Evolutionary conservation across 2,329 filamentous ascomycete species (phyloP).

Genomic region (Chrysoporthe deuterocubensis): DNA sequence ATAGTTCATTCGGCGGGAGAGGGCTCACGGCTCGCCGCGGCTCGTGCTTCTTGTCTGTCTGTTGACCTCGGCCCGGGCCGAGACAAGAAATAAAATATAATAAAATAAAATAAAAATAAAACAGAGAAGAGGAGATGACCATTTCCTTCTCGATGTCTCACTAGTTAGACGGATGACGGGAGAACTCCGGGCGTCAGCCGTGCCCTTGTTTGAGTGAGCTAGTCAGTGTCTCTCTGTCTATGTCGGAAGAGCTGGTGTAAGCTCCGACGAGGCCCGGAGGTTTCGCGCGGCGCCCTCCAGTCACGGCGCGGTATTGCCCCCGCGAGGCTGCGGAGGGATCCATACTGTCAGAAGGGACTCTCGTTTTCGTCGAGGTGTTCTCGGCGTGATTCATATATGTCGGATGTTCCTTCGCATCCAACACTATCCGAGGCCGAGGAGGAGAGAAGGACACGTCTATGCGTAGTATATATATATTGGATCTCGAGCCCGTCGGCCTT

Average conservation of each 20-base stretch:
- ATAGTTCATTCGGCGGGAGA: too few species aligned
- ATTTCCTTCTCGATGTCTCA: too few species aligned
- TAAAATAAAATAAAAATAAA: too few species aligned
- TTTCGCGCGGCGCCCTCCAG: conserved; percentile 14
- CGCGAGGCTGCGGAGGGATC: conserved; percentile 9
- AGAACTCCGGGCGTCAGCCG: too few species aligned
- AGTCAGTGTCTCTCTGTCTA: neutral
- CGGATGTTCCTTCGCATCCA: neutral
- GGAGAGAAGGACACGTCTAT: neutral
- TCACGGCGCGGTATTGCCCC: conserved; percentile 11
- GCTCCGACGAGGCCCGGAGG: conserved; percentile 23
- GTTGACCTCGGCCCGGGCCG: neutral
- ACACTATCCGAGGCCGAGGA: neutral
- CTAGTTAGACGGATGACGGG: too few species aligned
- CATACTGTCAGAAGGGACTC: neutral
- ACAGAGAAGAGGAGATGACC: neutral
- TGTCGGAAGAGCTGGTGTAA: conserved; percentile 2
- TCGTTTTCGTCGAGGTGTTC: neutral
- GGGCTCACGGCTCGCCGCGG: too few species aligned
- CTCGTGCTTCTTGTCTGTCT: neutral
- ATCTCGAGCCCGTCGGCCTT: neutral
- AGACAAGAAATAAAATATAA: too few species aligned
- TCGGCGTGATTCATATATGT: neutral
- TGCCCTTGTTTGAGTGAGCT: neutral
- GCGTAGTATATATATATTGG: neutral